Conservation (phyloP, 177 flowering plant species). For the Vitis hybrid region DNA sequence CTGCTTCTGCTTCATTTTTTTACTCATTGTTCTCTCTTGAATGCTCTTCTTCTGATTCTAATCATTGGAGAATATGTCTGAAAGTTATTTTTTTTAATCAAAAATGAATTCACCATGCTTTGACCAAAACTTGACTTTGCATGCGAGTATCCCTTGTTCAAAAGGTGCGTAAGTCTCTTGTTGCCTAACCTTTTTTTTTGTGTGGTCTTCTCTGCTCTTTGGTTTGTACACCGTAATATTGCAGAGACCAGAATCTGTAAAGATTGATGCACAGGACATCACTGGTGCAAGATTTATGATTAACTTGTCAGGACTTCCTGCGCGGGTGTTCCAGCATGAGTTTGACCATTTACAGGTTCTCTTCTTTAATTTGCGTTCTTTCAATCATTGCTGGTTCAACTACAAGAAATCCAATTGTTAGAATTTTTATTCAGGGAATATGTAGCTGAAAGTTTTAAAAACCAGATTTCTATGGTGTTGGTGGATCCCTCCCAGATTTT, state of each 20-base stretch:
- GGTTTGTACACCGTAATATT: conserved; percentile 12
- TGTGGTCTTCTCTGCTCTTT: not conserved
- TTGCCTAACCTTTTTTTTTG: not conserved
- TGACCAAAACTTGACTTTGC: not conserved
- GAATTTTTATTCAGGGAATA: not conserved
- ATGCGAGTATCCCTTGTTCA: not conserved
- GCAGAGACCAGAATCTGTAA: conserved; percentile 93
- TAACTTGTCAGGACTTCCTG: conserved; percentile 72
- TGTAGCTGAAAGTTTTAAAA: not conserved
- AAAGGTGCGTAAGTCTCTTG: not conserved
- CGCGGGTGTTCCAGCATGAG: conserved; percentile 96
- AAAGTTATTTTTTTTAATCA: not conserved
- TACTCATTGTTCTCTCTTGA: not conserved
- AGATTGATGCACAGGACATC: conserved; percentile 83
- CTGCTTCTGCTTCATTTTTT: not conserved
- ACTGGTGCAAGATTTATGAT: conserved; percentile 73
- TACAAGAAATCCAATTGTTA: not conserved
- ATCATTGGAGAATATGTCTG: not conserved
- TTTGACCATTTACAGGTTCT: conserved; percentile 91
- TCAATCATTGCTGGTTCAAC: not conserved
- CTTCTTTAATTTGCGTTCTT: not conserved
- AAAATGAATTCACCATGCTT: not conserved
- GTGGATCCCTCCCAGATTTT: not conserved
- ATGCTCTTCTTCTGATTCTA: not conserved
- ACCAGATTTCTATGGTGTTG: not conserved